Percentiles rank a stretch among this genome's conserved stretches.
phyloP scores from a whole-genome alignment of 139 green algal species.

The Coccomyxa sp. region DNA sequence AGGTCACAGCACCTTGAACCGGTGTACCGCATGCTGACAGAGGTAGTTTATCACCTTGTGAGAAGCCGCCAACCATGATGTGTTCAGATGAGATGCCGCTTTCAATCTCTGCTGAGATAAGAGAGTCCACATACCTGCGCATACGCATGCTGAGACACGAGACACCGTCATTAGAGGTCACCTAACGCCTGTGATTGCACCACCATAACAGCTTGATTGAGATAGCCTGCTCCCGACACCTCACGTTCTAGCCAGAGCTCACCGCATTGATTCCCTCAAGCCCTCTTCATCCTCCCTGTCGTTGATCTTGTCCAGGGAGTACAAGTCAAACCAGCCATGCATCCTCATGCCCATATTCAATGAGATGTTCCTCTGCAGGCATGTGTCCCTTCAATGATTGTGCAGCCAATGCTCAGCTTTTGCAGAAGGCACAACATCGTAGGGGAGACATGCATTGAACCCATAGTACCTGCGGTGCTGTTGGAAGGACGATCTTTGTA shows the following conservation, averaged over 20 bases:
- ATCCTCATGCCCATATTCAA: conserved; percentile 62
- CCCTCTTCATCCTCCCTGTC: conserved; percentile 44
- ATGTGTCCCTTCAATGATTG: neutral
- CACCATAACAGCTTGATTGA: neutral
- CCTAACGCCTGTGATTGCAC: neutral
- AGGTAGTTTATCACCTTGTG: neutral
- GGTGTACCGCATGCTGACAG: neutral
- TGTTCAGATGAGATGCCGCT: neutral
- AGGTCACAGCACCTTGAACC: neutral
- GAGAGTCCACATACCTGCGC: neutral
- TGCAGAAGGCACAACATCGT: neutral
- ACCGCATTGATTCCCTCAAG: conserved; percentile 50
- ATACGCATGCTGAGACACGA: neutral
- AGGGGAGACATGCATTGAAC: neutral
- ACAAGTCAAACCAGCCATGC: conserved; percentile 57
- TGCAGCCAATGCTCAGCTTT: neutral
- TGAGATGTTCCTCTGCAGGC: conserved; percentile 42
- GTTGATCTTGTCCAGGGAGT: conserved; percentile 47
- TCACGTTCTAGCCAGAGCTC: neutral
- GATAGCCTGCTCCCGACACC: neutral
- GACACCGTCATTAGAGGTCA: neutral
- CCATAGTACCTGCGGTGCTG: conserved; percentile 27
- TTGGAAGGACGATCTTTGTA: conserved; percentile 56
- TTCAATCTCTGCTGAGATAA: neutral
- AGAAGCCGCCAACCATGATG: neutral